phyloP scores from a whole-genome alignment of 805 yeast genomes.

The Monosporozyma yasuniensis region DNA sequence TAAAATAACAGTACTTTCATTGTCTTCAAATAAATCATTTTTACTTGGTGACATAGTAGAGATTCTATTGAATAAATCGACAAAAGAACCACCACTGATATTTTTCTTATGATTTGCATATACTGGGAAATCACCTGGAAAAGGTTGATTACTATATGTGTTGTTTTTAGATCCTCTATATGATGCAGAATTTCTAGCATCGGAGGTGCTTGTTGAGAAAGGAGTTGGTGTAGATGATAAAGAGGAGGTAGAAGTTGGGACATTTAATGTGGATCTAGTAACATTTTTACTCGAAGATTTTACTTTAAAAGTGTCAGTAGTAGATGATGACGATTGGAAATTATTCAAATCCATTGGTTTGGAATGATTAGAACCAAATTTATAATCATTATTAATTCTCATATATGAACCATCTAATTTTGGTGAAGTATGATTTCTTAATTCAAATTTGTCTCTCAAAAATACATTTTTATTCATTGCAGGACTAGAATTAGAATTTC shows the following conservation, averaged over 20 bases:
- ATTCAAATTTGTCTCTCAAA: not conserved
- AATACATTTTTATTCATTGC: not conserved
- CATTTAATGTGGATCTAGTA: not conserved
- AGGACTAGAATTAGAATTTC: not conserved
- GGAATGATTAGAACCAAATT: not conserved
- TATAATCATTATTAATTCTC: not conserved
- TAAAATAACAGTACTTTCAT: not conserved
- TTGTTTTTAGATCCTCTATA: not conserved
- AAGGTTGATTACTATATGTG: not conserved
- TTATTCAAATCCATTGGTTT: not conserved
- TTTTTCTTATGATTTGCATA: constrained; percentile 19
- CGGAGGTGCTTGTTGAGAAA: not conserved
- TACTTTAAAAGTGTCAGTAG: not conserved
- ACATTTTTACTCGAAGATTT: not conserved
- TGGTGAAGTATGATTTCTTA: not conserved
- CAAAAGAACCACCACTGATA: constrained; percentile 29
- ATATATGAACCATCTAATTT: not conserved
- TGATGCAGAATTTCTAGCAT: not conserved
- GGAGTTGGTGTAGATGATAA: constrained; percentile 2
- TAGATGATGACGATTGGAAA: not conserved
- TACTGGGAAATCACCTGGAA: constrained; percentile 4
- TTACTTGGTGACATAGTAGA: constrained; percentile 19
- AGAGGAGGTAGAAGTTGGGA: not conserved
- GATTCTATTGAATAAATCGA: constrained; percentile 28
- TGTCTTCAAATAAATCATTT: not conserved